Conservation (phyloP, 2,329 filamentous ascomycete genomes). For the Aspergillus sp. region DNA sequence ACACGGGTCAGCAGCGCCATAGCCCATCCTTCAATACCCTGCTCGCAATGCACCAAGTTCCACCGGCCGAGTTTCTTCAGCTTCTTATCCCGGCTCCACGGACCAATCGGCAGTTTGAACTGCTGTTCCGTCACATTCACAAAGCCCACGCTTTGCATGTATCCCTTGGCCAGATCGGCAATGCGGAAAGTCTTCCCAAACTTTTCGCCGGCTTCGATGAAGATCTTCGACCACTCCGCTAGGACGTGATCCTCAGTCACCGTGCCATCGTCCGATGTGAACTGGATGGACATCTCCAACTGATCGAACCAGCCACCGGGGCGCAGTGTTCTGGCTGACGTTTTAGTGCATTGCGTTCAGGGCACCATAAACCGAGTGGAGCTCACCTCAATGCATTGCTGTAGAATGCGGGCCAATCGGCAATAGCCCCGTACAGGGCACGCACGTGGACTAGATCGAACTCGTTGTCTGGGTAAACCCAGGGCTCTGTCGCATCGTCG, state of each 20-base stretch:
- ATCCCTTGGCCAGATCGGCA: slow-evolving; percentile 17
- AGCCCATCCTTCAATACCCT: slow-evolving; percentile 31
- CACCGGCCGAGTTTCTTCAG: slow-evolving; percentile 29
- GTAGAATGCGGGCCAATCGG: slow-evolving; percentile 23
- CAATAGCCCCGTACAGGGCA: slow-evolving; percentile 20
- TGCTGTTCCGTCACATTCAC: slow-evolving; percentile 25
- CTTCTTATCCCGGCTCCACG: slow-evolving; percentile 25
- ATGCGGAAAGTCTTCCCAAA: slow-evolving; percentile 30
- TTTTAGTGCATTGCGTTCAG: background rate
- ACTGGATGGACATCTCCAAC: slow-evolving; percentile 25
- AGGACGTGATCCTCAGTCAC: slow-evolving; percentile 23
- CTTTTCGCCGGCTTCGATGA: slow-evolving; percentile 27
- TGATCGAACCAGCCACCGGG: slow-evolving; percentile 27
- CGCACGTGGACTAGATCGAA: slow-evolving; percentile 55
- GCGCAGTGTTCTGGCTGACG: slow-evolving; percentile 15
- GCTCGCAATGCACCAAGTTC: slow-evolving; percentile 24
- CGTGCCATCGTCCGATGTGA: slow-evolving; percentile 21
- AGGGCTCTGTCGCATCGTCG: slow-evolving; percentile 60
- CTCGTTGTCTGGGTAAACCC: slow-evolving; percentile 46
- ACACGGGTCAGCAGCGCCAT: slow-evolving; percentile 28
- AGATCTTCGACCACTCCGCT: slow-evolving; percentile 22
- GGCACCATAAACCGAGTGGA: background rate
- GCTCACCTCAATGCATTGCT: slow-evolving; percentile 15
- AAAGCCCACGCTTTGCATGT: slow-evolving; percentile 29
- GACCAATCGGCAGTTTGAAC: slow-evolving; percentile 29